Percentiles rank a stretch among this genome's conserved stretches.
Evolutionary conservation across 1,284 basidiomycete genomes (phyloP).

Genomic region (Naganishia albida): DNA sequence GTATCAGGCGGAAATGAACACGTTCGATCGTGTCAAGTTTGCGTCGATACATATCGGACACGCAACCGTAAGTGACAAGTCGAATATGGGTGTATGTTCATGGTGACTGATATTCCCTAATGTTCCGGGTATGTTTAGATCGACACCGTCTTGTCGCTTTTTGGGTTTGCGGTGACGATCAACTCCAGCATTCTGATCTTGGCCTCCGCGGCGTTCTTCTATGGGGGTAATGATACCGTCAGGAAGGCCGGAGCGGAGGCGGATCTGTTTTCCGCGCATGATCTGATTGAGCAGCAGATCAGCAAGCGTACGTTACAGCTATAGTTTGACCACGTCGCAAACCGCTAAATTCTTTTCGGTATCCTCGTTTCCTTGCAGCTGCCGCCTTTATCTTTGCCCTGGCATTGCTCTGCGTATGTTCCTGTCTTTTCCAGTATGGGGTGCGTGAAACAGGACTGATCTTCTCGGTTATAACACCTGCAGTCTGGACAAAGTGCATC

Average conservation of each 20-base stretch:
- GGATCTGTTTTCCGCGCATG: slow-evolving; percentile 80
- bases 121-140: slow-evolving; percentile 49
- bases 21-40: slow-evolving; percentile 64
- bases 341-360: background rate
- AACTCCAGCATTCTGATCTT: slow-evolving; percentile 71
- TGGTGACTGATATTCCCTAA: slow-evolving; percentile 55
- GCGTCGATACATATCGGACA: slow-evolving; percentile 76
- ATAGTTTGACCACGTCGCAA: background rate
- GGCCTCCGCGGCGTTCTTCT: slow-evolving; percentile 70
- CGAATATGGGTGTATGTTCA: too few species aligned
- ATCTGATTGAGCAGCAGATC: slow-evolving; percentile 66
- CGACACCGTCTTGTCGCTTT: slow-evolving; percentile 57
- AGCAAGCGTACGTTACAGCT: slow-evolving; percentile 62
- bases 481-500: slow-evolving; percentile 85
- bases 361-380: slow-evolving; percentile 51
- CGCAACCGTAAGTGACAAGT: slow-evolving; percentile 59
- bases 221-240: slow-evolving; percentile 54
- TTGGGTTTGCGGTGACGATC: slow-evolving; percentile 82
- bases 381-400: slow-evolving; percentile 83
- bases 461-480: background rate
- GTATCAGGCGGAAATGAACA: slow-evolving; percentile 64
- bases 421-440: background rate
- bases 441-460: background rate
- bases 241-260: slow-evolving; percentile 38
- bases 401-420: slow-evolving; percentile 66